phyloP scores from a whole-genome alignment of 371 early-diverging fungal species.

The Mortierella sp. region DNA sequence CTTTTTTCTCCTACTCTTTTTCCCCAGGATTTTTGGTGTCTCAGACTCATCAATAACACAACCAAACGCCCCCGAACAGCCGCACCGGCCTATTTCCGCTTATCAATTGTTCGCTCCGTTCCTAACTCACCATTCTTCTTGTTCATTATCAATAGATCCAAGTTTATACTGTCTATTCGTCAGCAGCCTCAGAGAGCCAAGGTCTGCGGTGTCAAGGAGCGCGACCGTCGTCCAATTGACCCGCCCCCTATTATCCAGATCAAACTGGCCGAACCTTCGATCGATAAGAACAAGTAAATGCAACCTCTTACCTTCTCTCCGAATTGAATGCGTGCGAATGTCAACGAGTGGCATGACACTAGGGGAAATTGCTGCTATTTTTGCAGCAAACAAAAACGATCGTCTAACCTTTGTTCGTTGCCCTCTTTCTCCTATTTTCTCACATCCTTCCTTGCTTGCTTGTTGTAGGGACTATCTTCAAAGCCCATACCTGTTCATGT shows the following conservation, averaged over 20 bases:
- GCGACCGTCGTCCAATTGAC: constrained; percentile 92
- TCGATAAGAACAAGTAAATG: constrained; percentile 31
- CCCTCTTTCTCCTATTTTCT: background rate
- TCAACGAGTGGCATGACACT: background rate
- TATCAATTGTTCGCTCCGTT: background rate
- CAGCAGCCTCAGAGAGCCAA: constrained; percentile 34
- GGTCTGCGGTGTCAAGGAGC: constrained; percentile 34
- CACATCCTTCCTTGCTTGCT: background rate
- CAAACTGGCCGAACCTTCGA: constrained; percentile 68
- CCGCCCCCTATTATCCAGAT: constrained; percentile 94
- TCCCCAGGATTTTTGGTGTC: constrained; percentile 8
- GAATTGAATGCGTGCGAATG: background rate
- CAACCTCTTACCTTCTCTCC: background rate
- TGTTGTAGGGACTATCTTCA: constrained; percentile 72
- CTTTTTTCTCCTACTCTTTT: background rate
- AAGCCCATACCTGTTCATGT: constrained; percentile 89
- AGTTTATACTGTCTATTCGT: constrained; percentile 24
- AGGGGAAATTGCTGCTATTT: background rate
- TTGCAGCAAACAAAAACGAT: background rate
- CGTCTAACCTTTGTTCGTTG: background rate
- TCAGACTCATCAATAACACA: background rate
- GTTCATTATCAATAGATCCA: constrained; percentile 4
- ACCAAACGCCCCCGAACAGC: background rate
- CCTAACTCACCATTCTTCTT: background rate
- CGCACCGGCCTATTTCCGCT: background rate